Evolutionary conservation across 306 rosid genomes (phyloP), one percentile per base, ranked within the genome.

Genomic region (Datisca glomerata): DNA sequence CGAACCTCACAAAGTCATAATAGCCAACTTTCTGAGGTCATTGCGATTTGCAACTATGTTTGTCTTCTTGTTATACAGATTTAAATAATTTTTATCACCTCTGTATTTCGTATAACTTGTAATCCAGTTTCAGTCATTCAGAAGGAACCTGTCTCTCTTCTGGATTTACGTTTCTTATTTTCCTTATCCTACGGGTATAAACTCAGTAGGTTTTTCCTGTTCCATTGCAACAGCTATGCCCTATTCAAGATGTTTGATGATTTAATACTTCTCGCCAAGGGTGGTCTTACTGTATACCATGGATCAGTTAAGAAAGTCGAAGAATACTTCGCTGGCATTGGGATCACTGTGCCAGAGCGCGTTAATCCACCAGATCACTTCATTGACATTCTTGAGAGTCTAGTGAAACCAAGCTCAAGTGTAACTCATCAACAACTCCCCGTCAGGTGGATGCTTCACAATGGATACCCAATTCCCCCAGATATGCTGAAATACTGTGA

Each of bases 231-330:
- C 87, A 78, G 85, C 72, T 78, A 77, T 54, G 51, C 87, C 9
- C 54, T 81, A 65, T 81, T 81, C 69, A 74, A 64, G 82, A 81
- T 74, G 80, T 81, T 81, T 53, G 93, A 81, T 60, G 93, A 81
- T 51, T 65, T 81, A 64, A 44, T 81, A 58, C 76, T 81, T 54
- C 69, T 81, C 57, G 93, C 83, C 50, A 81, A 81, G 70, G 93
- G 93, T 24, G 93, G 93, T 23, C 79, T 77, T 29, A 71, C 78
- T 57, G 93, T 77, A 28, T 81, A 74, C 60, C 93, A 74, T 43
- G 93, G 93, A 31, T 67, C 93, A 45, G 83, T 78, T 24, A 81
- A 77, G 49, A 81, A 71, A 60, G 86, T 81, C 28, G 87, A 81
- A 68, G 86, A 81, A 39, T 81, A 81, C 58, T 81, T 81, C 46